Evolutionary conservation across 495 filamentous ascomycete species (phyloP).

Genomic region (Parathielavia appendiculata): DNA sequence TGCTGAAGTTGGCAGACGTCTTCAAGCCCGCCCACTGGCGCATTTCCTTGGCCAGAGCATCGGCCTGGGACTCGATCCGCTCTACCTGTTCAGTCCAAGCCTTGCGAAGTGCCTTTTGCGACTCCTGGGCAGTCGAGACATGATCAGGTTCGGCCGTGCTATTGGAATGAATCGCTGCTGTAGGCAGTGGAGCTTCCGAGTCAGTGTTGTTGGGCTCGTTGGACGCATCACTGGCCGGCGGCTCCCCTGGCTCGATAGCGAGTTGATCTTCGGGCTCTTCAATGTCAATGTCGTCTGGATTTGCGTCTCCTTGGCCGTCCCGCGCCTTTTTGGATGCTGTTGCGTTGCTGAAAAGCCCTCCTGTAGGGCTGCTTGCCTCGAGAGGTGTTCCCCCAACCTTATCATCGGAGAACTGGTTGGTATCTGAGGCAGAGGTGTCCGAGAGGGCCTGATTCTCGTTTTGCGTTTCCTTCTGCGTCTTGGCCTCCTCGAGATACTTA

Average conservation of each 20-base stretch:
- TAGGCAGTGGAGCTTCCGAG: constrained; percentile 9
- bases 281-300: constrained; percentile 47
- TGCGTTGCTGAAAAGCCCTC: constrained; percentile 20
- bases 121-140: constrained; percentile 14
- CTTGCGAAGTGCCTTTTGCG: constrained; percentile 23
- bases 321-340: constrained; percentile 17
- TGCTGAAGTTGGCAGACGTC: neutral
- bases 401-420: neutral
- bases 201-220: constrained; percentile 8
- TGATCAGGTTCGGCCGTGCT: neutral
- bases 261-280: constrained; percentile 41
- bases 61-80: constrained; percentile 19
- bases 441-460: constrained; percentile 6
- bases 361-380: constrained; percentile 7
- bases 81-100: constrained; percentile 24
- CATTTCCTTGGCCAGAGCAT: constrained; percentile 21
- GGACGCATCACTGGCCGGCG: neutral
- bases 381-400: neutral
- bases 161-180: constrained; percentile 3
- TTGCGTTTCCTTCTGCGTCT: constrained; percentile 16
- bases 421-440: neutral
- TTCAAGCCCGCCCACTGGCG: constrained; percentile 12
- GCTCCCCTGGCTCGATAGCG: constrained; percentile 27
- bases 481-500: constrained; percentile 38
- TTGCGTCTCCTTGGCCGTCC: constrained; percentile 26